Base-by-base conservation (phyloP, 345 rosid genomes). In the Clausena lansium region DNA sequence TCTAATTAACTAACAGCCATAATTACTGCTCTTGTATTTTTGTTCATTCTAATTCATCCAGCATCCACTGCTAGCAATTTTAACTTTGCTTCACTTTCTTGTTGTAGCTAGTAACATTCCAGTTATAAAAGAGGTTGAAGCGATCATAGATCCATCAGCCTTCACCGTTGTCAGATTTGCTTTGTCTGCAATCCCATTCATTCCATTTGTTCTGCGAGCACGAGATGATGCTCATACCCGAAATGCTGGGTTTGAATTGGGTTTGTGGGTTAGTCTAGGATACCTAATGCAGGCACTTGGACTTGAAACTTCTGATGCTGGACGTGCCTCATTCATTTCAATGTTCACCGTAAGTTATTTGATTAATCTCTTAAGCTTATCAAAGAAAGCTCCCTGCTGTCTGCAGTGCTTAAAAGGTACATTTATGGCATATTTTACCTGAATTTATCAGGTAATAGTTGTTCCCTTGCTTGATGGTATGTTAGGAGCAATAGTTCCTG, bases 401-500 rank as follows among this genome's bases (percentile, higher is more conserved):
- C 22, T 70, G 66, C 15, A 55, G 68, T 61, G 70, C 70, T 62
- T 78, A 22, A 79, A 45, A 80, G 67, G 67, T 38, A 50, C 64
- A 74, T 61, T 60, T 65, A 76, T 19, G 64, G 75, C 9, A 22
- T 69, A 30, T 68, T 75, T 69, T 82, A 72, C 73, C 54, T 71
- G 76, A 59, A 78, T 77, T 75, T 78, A 71, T 71, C 83, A 91
- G 92, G 88, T 91, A 28, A 84, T 90, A 77, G 83, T 90, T 84
- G 96, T 88, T 79, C 96, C 96, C 4, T 71, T 88, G 83, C 89
- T 91, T 61, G 92, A 88, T 81, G 90, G 92, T 74, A 84, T 91
- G 91, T 78, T 91, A 70, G 96, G 96, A 82, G 85, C 93, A 54
- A 75, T 85, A 65, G 68, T 88, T 79, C 92, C 90, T 76, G 80